Conservation (phyloP, 352 stramenopile species). For the Globisporangium ultimum region DNA sequence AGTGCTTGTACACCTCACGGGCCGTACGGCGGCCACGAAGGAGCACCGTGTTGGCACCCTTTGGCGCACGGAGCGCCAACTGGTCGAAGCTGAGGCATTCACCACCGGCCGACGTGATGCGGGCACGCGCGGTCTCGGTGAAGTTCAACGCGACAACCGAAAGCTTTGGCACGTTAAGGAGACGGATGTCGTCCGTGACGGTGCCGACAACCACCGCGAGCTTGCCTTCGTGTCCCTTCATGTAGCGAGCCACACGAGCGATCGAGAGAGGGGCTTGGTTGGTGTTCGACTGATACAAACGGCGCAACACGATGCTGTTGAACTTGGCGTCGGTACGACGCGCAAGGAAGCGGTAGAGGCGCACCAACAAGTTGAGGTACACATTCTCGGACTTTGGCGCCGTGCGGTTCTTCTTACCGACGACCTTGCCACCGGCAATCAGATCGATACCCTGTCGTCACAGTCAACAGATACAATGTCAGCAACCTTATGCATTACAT, state of each 20-base stretch:
- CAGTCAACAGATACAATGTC: background rate
- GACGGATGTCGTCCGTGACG: slow-evolving; percentile 99
- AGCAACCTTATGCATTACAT: slow-evolving; percentile 1
- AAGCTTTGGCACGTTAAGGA: slow-evolving; percentile 96
- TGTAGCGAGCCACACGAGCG: slow-evolving; percentile 95
- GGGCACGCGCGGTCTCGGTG: slow-evolving; percentile 96
- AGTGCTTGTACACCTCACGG: slow-evolving; percentile 97
- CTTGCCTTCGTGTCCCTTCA: slow-evolving; percentile 99
- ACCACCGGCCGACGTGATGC: slow-evolving; percentile 97
- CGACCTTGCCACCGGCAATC: slow-evolving; percentile 97
- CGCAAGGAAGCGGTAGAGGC: slow-evolving; percentile 96
- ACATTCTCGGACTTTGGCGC: slow-evolving; percentile 99
- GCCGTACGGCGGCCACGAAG: slow-evolving; percentile 97
- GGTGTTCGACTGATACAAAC: slow-evolving; percentile 99
- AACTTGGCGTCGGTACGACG: slow-evolving; percentile 99
- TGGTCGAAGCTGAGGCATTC: slow-evolving; percentile 99
- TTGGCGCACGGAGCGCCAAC: slow-evolving; percentile 96
- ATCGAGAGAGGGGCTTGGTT: slow-evolving; percentile 98
- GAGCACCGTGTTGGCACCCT: slow-evolving; percentile 98
- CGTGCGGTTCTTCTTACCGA: slow-evolving; percentile 97
- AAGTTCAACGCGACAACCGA: slow-evolving; percentile 96
- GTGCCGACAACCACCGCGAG: slow-evolving; percentile 98
- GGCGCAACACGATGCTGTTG: slow-evolving; percentile 97
- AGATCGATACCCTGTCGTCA: slow-evolving; percentile 97
- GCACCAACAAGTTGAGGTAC: slow-evolving; percentile 98